Percentiles rank a stretch among this genome's conserved stretches.
Conservation (phyloP, 2,329 filamentous ascomycete species). For the Pseudogymnoascus sp. region DNA sequence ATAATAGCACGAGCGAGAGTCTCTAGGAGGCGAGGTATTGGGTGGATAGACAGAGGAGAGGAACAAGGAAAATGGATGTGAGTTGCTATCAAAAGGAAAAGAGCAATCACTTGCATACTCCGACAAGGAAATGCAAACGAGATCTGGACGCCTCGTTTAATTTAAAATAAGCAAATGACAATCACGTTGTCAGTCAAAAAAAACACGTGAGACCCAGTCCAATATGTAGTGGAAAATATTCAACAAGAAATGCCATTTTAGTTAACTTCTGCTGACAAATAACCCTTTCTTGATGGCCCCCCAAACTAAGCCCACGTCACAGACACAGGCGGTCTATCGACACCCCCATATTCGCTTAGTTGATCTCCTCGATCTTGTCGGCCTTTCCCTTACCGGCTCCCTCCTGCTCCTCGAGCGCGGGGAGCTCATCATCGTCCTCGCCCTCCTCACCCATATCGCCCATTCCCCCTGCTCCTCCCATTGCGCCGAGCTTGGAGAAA, state of each 20-base stretch:
- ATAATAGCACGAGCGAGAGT: neutral
- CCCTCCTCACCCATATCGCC: conserved; percentile 29
- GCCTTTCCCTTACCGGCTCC: conserved; percentile 37
- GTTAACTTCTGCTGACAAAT: neutral
- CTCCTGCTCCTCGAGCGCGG: conserved; percentile 60
- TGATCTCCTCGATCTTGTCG: conserved; percentile 33
- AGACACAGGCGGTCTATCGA: conserved; percentile 5
- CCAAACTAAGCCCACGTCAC: neutral
- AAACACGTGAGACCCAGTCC: neutral
- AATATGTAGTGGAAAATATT: conserved; percentile 5
- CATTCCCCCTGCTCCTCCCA: conserved; percentile 35
- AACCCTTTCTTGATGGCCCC: neutral
- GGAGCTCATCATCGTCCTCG: conserved; percentile 75
- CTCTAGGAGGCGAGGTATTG: neutral
- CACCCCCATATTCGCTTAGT: conserved; percentile 18
- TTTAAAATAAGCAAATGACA: neutral
- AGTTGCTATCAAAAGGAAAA: neutral
- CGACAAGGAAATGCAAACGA: neutral
- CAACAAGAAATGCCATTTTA: conserved; percentile 5
- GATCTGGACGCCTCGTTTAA: neutral
- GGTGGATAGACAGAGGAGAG: neutral
- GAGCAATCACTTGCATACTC: neutral
- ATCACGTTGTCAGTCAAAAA: neutral
- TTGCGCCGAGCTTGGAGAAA: conserved; percentile 78
- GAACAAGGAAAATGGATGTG: neutral